Conservation (phyloP, 2,329 filamentous ascomycete species). For the Ophiostoma montium region DNA sequence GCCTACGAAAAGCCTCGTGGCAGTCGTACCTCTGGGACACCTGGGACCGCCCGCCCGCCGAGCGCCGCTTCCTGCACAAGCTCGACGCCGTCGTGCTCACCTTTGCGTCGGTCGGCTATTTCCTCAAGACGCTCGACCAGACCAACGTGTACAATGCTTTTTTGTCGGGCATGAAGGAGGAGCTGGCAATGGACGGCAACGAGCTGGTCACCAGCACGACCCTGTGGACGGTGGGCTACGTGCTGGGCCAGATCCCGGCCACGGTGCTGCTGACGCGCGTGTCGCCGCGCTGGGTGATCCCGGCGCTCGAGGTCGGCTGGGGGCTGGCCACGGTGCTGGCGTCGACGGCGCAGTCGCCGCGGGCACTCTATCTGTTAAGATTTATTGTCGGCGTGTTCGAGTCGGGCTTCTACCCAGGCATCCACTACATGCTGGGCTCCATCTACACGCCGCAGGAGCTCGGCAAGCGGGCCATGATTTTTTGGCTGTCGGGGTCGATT, state of each 20-base stretch:
- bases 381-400: conserved; percentile 5
- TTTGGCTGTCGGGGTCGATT: conserved; percentile 16
- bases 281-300: conserved; percentile 19
- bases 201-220: conserved; percentile 35
- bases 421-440: conserved; percentile 4
- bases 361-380: conserved; percentile 2
- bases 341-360: neutral
- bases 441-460: conserved; percentile 7
- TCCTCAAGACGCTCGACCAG: conserved; percentile 3
- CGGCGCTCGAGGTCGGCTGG: conserved; percentile 16
- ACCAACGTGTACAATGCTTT: conserved; percentile 22
- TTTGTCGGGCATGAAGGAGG: conserved; percentile 33
- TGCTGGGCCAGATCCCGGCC: conserved; percentile 28
- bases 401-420: conserved; percentile 5
- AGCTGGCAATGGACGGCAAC: conserved; percentile 36
- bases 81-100: conserved; percentile 24
- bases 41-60: conserved; percentile 13
- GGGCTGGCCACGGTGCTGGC: conserved; percentile 1
- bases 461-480: conserved; percentile 1
- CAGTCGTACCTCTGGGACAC: conserved; percentile 1
- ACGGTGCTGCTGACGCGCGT: conserved; percentile 22
- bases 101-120: conserved; percentile 20
- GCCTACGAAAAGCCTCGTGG: neutral
- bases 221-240: conserved; percentile 46
- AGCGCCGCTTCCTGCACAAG: conserved; percentile 21